Percentiles rank a stretch among this genome's conserved stretches.
Conservation (phyloP, 495 filamentous ascomycete genomes). For the Cenococcum geophilum region DNA sequence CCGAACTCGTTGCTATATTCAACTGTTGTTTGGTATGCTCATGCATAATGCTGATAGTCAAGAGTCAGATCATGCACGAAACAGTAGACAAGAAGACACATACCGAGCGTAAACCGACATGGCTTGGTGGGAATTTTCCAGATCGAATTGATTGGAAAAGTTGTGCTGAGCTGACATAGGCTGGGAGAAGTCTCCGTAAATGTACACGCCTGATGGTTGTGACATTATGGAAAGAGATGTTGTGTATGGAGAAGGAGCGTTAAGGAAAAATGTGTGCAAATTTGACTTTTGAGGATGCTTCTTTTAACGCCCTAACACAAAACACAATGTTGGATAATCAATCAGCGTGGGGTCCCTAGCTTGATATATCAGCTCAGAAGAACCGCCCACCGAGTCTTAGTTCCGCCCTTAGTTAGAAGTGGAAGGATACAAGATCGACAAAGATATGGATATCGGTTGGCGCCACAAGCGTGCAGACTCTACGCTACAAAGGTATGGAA, state of each 20-base stretch:
- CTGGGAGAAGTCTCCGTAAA: constrained; percentile 23
- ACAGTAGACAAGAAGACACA: constrained; percentile 7
- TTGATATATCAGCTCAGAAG: background rate
- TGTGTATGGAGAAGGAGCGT: background rate
- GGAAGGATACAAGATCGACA: background rate
- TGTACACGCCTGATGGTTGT: constrained; percentile 23
- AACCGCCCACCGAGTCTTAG: background rate
- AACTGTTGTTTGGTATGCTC: constrained; percentile 29
- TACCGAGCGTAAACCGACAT: constrained; percentile 37
- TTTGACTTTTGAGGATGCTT: background rate
- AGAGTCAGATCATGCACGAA: background rate
- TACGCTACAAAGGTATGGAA: background rate
- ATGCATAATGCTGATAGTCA: constrained; percentile 25
- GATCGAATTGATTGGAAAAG: constrained; percentile 33
- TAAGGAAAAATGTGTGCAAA: background rate
- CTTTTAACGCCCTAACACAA: no score
- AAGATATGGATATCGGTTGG: background rate
- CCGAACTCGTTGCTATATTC: constrained; percentile 24
- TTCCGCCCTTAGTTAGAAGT: background rate
- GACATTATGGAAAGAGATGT: constrained; percentile 8
- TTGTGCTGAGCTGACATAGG: constrained; percentile 32
- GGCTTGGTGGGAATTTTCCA: constrained; percentile 30
- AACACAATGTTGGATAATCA: background rate
- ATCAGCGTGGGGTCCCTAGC: background rate
- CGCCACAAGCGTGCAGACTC: constrained; percentile 1